Evolutionary conservation across 441 rosid species (phyloP).

Genomic region (Adansonia rubrostipa): DNA sequence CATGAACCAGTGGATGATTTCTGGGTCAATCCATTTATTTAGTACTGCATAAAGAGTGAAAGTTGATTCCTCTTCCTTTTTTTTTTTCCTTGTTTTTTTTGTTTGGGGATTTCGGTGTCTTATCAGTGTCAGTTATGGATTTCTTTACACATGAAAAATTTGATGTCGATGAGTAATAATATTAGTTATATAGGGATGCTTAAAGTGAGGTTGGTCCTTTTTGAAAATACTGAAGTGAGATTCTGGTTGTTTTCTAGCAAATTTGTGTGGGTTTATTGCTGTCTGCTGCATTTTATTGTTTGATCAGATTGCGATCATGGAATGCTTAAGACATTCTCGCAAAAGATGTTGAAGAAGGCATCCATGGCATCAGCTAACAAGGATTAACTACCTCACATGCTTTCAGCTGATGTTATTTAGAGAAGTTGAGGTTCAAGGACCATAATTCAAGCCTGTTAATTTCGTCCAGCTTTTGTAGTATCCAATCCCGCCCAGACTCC

Average conservation of each 20-base stretch:
- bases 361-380: not conserved
- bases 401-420: not conserved
- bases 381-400: not conserved
- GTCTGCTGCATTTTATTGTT: not conserved
- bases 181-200: not conserved
- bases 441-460: not conserved
- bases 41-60: not conserved
- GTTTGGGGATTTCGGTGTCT: not conserved
- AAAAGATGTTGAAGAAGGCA: not conserved
- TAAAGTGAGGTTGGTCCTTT: no score
- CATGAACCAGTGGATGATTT: not conserved
- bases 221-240: no score
- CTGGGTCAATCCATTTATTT: constrained; percentile 14
- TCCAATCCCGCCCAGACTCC: no score
- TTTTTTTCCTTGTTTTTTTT: no score
- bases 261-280: not conserved
- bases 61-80: not conserved
- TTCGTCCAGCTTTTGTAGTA: no score
- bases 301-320: not conserved
- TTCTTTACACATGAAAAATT: not conserved
- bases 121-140: not conserved
- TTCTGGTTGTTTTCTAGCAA: not conserved
- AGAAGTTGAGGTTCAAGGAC: not conserved
- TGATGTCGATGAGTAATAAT: not conserved
- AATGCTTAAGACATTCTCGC: not conserved